phyloP scores from a whole-genome alignment of 1,139 yeast species.

The Blastobotrys aristatus region DNA sequence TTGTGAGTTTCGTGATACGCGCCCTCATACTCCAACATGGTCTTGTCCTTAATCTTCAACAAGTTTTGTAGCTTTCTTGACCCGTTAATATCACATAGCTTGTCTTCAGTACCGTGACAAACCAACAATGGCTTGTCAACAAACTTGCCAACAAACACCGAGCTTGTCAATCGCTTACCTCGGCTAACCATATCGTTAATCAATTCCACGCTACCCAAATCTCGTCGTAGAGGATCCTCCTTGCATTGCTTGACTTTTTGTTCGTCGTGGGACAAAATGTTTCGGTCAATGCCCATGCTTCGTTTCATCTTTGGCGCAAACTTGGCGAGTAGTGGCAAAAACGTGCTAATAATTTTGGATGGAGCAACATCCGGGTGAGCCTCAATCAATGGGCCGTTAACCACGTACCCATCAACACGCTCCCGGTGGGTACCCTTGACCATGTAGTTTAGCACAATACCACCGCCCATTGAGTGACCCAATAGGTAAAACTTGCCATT shows the following conservation, averaged over 20 bases:
- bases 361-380: conserved; percentile 57
- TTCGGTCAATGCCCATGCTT: conserved; percentile 51
- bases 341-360: conserved; percentile 41
- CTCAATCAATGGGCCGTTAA: conserved; percentile 62
- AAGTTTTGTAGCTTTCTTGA: conserved; percentile 45
- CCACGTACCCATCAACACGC: conserved; percentile 51
- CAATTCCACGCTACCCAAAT: conserved; percentile 46
- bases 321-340: conserved; percentile 47
- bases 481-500: conserved; percentile 46
- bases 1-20: conserved; percentile 36
- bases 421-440: conserved; percentile 57
- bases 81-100: conserved; percentile 52
- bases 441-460: conserved; percentile 68
- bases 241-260: conserved; percentile 24
- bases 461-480: conserved; percentile 99
- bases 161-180: conserved; percentile 49
- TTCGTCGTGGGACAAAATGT: conserved; percentile 52
- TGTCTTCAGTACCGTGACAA: conserved; percentile 50
- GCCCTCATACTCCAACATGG: conserved; percentile 35
- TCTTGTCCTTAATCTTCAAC: conserved; percentile 35
- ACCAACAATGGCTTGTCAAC: conserved; percentile 47
- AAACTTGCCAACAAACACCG: conserved; percentile 42
- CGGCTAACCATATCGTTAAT: conserved; percentile 62
- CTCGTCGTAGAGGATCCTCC: conserved; percentile 32
- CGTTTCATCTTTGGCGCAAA: conserved; percentile 51